Evolutionary conservation across 1,284 basidiomycete genomes (phyloP), one percentile per base, ranked within the genome.

Genomic region (Sanghuangporus baumii): DNA sequence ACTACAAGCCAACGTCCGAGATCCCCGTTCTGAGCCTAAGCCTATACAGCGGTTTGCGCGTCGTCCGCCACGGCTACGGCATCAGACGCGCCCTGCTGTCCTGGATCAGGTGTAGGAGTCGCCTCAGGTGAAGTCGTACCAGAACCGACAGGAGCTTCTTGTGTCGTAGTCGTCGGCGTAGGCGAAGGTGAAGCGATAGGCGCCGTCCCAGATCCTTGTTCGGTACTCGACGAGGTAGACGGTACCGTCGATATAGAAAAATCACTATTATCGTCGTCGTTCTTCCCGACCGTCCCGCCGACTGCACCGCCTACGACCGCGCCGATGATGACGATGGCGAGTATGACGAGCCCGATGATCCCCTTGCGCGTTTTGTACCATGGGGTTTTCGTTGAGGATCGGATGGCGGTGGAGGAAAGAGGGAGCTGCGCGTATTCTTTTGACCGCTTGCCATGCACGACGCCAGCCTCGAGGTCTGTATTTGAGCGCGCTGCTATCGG

Each of bases 301-400:
- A 88, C 86, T 0, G 79, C 84, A 2, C 84, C 87, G 1, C 85
- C 86, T 6, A 88, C 78, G 14, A 82, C 76, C 1, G 79, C 86
- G 1, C 75, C 84, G 55, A 88, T 66, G 64, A 85, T 68, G 48
- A 80, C 66, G 58, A 83, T 55, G 2, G 70, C 69, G 2, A 77
- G 66, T 43, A 81, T 43, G 54, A 73, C 64, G 12, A 81, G 66
- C 41, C 73, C 68, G 47, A 84, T 72, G 43, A 77, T 69, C 18
- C 78, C 76, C 9, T 72, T 74, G 40, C 66, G 69, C 12, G 71
- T 74, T 57, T 72, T 70, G 66, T 73, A 77, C 71, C 72, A 78
- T 36, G 76, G 75, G 14, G 34, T 47, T 20, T 55, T 58, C 16
- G 38, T 18, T 20, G 52, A 34, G 41, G 60, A 40, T 11, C 9